These are phyloP conservation scores for Salvia miltiorrhiza DNA, from an alignment of 257 asterid genomes.

Conservation along the genomic window DNA sequence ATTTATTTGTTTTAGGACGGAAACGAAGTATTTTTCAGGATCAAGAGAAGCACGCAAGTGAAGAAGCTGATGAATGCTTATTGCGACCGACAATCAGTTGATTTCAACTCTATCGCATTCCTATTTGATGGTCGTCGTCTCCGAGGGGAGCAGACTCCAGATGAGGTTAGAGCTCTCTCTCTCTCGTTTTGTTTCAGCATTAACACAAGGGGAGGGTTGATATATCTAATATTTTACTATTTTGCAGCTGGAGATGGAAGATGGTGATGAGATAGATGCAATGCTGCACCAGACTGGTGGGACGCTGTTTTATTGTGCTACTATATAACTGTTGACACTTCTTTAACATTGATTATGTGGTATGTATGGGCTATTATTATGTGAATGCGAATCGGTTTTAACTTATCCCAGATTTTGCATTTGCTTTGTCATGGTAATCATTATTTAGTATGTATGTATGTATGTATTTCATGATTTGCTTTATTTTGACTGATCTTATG, in stretches of 20 bases:
- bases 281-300: slow-evolving; percentile 57
- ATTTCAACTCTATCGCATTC: slow-evolving; percentile 52
- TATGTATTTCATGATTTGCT: not conserved
- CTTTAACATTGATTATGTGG: too few species aligned
- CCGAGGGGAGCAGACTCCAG: slow-evolving; percentile 51
- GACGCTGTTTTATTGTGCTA: not conserved
- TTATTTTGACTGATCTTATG: too few species aligned
- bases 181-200: not conserved
- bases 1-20: slow-evolving; percentile 34
- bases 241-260: slow-evolving; percentile 45
- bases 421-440: not conserved
- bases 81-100: slow-evolving; percentile 61
- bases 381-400: not conserved
- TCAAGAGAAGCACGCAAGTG: slow-evolving; percentile 66
- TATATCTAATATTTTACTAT: not conserved
- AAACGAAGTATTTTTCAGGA: slow-evolving; percentile 56
- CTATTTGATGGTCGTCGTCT: slow-evolving; percentile 59
- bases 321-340: not conserved
- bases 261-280: slow-evolving; percentile 50
- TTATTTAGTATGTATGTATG: too few species aligned
- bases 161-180: slow-evolving; percentile 31
- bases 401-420: not conserved
- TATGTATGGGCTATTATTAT: not conserved
- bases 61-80: slow-evolving; percentile 76
- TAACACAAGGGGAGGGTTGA: not conserved